Evolutionary conservation across 23 red algal genomes (phyloP).

Genomic region (Gracilaria gracilis): DNA sequence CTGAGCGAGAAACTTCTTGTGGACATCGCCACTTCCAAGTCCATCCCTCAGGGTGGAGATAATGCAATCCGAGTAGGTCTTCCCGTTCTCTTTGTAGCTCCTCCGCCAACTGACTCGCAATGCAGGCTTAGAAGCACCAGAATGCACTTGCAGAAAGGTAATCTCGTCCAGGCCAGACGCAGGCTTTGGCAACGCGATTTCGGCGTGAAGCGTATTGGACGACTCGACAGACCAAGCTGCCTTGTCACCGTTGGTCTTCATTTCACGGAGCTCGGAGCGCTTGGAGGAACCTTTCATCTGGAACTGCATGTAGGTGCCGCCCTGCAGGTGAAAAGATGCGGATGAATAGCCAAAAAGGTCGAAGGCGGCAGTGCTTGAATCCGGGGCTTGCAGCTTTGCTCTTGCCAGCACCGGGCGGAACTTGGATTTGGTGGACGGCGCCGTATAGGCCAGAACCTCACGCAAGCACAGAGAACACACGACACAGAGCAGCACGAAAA

Average conservation of each 20-base stretch:
- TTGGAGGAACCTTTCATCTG: slow-evolving; percentile 2
- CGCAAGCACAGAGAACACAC: too few species aligned
- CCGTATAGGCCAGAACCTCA: neutral
- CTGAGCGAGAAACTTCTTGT: neutral
- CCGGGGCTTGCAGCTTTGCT: slow-evolving; percentile 18
- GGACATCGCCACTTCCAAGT: neutral
- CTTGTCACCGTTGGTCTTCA: neutral
- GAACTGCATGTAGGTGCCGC: neutral
- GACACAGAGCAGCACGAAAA: too few species aligned
- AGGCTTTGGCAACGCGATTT: neutral
- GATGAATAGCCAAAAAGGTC: neutral
- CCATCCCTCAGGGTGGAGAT: neutral
- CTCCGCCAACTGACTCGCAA: slow-evolving; percentile 25
- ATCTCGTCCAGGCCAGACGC: neutral
- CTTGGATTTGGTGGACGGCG: neutral
- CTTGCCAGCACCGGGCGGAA: neutral
- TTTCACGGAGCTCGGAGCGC: slow-evolving; percentile 30
- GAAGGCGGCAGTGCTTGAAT: neutral
- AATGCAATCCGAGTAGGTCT: neutral
- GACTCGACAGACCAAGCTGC: neutral
- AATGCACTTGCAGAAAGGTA: slow-evolving; percentile 28
- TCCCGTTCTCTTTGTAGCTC: neutral
- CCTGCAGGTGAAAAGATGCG: neutral
- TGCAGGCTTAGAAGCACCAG: neutral
- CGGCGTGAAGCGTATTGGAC: neutral